Base-by-base conservation (phyloP, 768 basidiomycete genomes). In the Calvatia gigantea region DNA sequence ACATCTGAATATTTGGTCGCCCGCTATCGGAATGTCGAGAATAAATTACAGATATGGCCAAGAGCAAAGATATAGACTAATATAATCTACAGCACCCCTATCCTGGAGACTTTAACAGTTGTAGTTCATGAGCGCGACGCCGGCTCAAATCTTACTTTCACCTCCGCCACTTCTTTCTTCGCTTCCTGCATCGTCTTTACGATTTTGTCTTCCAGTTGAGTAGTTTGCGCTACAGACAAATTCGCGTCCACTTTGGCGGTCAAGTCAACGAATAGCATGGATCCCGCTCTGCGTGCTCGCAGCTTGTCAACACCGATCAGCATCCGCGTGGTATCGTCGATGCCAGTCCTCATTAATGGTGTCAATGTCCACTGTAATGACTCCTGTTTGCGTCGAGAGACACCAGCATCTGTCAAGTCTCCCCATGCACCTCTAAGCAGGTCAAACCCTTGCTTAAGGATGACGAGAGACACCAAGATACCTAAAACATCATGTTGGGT, bases 401-500 rank as follows among this genome's bases (percentile, higher is more conserved):
- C 82, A 14, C 92, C 85, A 15, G 87, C 89, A 63, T 97, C 94
- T 0, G 89, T 88, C 56, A 97, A 75, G 65, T 97, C 93, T 15
- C 81, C 76, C 73, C 90, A 82, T 2, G 92, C 89, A 14, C 84
- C 84, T 33, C 74, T 66, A 41, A 92, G 74, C 25, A 97, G 73
- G 4, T 69, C 71, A 47, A 85, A 70, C 17, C 94, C 90, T 67
- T 97, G 92, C 58, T 77, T 79, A 3, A 96, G 73, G 67, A 98
- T 94, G 51, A 96, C 83, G 53, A 89, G 66, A n/a, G 93, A 94
- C n/a, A 96, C 92, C 46, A 94, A 63, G 17, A 97, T 70, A 23
- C 93, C 91, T 92, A 54, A n/a, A n/a, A 4, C 11, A 54, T 15
- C 28, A 27, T 53, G 39, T 17, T 21, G 15, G 25, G 53, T 42